A percentile compares a stretch with the other conserved stretches of the same genome.
These are phyloP conservation scores for Ochromonas danica DNA, from an alignment of 108 stramenopile genomes.

Conservation along the genomic window DNA sequence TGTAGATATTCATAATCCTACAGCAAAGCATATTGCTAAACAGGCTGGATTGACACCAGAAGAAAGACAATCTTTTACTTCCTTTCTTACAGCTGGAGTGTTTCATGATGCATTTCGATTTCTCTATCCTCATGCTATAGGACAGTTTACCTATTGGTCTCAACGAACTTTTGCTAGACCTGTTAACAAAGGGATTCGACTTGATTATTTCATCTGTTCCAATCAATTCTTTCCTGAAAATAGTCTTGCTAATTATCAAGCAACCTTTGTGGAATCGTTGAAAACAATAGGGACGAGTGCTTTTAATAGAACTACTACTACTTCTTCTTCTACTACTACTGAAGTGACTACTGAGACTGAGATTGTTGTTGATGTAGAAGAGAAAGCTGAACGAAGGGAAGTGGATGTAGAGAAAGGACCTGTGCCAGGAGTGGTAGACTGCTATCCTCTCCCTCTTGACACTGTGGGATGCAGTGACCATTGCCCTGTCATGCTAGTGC, in stretches of 20 bases:
- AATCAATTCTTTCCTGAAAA: conserved; percentile 56
- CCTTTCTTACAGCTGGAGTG: conserved; percentile 65
- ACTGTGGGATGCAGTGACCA: conserved; percentile 25
- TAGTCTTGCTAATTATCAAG: too few species aligned
- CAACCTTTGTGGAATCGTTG: too few species aligned
- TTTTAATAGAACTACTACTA: neutral
- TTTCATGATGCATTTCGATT: conserved; percentile 80
- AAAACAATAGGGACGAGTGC: too few species aligned
- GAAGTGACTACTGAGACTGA: neutral
- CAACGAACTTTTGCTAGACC: conserved; percentile 70
- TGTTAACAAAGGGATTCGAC: conserved; percentile 83
- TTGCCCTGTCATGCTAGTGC: conserved; percentile 18
- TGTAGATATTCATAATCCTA: conserved; percentile 82
- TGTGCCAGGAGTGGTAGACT: neutral
- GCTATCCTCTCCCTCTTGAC: neutral
- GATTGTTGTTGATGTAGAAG: neutral
- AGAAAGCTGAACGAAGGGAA: neutral
- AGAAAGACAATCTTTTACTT: conserved; percentile 75
- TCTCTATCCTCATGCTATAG: conserved; percentile 69
- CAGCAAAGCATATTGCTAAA: conserved; percentile 80
- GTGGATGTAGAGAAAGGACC: neutral
- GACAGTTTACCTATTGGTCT: conserved; percentile 86
- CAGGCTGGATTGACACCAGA: conserved; percentile 78
- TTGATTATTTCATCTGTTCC: conserved; percentile 83
- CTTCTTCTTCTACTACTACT: neutral